Evolutionary conservation across 495 filamentous ascomycete genomes (phyloP).

Genomic region (Penicillium coffeae): DNA sequence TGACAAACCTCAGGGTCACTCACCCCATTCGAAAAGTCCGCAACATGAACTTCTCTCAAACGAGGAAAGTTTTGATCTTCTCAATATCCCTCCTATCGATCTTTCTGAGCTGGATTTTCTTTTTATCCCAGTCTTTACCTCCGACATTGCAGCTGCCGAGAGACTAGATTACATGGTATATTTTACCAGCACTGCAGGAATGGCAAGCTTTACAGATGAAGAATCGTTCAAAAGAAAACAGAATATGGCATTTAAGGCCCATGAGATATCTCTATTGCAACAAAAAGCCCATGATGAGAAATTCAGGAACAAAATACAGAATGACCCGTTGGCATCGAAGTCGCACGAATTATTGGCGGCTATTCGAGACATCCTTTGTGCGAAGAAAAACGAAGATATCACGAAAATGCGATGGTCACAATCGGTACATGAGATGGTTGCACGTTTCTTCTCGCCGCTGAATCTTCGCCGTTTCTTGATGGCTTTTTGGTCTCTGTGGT

Average conservation of each 20-base stretch:
- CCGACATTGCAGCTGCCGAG: slow-evolving; percentile 17
- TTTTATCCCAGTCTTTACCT: slow-evolving; percentile 6
- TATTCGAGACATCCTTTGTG: slow-evolving; percentile 9
- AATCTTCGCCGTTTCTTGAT: background rate
- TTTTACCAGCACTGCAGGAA: slow-evolving; percentile 23
- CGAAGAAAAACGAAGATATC: slow-evolving; percentile 9
- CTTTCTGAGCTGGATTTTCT: slow-evolving; percentile 20
- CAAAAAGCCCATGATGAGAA: background rate
- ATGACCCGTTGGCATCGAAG: slow-evolving; percentile 6
- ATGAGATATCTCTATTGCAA: slow-evolving; percentile 1
- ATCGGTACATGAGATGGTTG: background rate
- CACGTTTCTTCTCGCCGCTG: background rate
- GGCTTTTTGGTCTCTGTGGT: slow-evolving; percentile 1
- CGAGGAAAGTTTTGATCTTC: background rate
- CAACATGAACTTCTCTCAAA: background rate
- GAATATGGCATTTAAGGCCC: slow-evolving; percentile 8
- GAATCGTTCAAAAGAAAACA: slow-evolving; percentile 18
- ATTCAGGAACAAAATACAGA: background rate
- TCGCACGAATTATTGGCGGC: slow-evolving; percentile 11
- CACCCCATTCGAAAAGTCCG: background rate
- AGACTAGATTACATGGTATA: slow-evolving; percentile 22
- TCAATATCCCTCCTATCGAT: slow-evolving; percentile 6
- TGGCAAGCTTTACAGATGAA: slow-evolving; percentile 20
- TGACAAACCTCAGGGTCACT: too few relatives aligned
- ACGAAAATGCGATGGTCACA: slow-evolving; percentile 8